A percentile compares a stretch with the other conserved stretches of the same genome.
Conservation (phyloP, 768 basidiomycete species). For the Thelephora ganbajun region DNA sequence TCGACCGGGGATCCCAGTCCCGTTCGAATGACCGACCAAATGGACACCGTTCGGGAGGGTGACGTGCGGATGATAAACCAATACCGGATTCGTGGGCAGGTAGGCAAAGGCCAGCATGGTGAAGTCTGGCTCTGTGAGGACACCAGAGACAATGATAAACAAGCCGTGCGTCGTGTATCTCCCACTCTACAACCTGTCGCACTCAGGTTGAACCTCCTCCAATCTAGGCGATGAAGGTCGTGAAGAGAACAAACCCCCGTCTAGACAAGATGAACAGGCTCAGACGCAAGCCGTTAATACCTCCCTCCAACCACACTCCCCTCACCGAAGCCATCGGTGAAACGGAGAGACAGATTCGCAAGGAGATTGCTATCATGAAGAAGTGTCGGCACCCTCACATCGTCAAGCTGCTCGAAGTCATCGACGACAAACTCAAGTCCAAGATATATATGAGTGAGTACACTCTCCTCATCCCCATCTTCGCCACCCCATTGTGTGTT, state of each 20-base stretch:
- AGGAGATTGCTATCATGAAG: constrained; percentile 98
- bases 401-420: constrained; percentile 83
- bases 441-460: constrained; percentile 89
- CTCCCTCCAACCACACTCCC: constrained; percentile 33
- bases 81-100: constrained; percentile 60
- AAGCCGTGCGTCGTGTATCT: constrained; percentile 32
- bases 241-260: constrained; percentile 58
- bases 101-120: constrained; percentile 86
- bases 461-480: constrained; percentile 1
- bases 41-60: constrained; percentile 21
- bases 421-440: constrained; percentile 79
- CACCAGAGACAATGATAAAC: constrained; percentile 23
- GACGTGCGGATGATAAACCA: constrained; percentile 60
- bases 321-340: constrained; percentile 57
- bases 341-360: constrained; percentile 72
- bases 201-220: background rate
- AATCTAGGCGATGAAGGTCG: constrained; percentile 64
- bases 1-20: constrained; percentile 21
- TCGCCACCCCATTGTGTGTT: background rate
- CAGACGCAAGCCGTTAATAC: constrained; percentile 26
- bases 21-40: constrained; percentile 34
- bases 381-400: constrained; percentile 85
- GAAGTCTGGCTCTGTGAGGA: constrained; percentile 68
- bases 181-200: background rate
- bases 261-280: constrained; percentile 44